Evolutionary conservation across 371 early-diverging fungal genomes (phyloP), one percentile per base, ranked within the genome.

Genomic region (Mortierella sp.): DNA sequence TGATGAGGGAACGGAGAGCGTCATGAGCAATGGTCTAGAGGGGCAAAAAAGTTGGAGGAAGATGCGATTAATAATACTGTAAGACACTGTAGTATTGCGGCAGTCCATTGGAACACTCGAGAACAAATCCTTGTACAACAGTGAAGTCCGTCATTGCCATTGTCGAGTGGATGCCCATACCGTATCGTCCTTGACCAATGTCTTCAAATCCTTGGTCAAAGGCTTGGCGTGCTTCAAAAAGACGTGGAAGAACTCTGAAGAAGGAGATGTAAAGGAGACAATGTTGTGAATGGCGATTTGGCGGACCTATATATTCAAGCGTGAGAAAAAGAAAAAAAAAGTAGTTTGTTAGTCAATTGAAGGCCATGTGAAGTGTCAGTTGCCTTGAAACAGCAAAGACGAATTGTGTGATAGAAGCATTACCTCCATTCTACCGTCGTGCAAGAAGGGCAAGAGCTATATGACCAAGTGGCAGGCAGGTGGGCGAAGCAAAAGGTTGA

Each of bases 261-360:
- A 76, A 10, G 89, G 89, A 34, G 90, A 85, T 0, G 96, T 93
- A 65, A 96, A 93, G 40, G 93, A 91, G 26, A 93, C 90, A 53
- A 96, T 82, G 88, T 96, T 94, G 65, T 94, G 89, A 68, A 92
- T 88, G 11, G 97, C 98, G 71, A 95, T 89, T 63, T 93, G 88
- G 50, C 95, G 88, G 79, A 95, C 91, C 94, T 95, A 84, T 45
- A n/a, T n/a, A n/a, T 43, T 11, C 50, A 39, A 13, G 39, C 50
- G 50, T 37, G 39, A 24, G 47, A 40, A 64, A 24, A 19, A 65
- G 14, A 66, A 44, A 50, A 7, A 52, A 4, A 14, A 6, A 44
- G 22, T 43, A 10, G 31, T 5, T 14, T 7, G 43, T 58, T 26
- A 24, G 22, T 40, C 29, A 53, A 29, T 31, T 29, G 29, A 31